Conservation (phyloP, 106 monocot genomes). For the Acanthochlamys bracteata region DNA sequence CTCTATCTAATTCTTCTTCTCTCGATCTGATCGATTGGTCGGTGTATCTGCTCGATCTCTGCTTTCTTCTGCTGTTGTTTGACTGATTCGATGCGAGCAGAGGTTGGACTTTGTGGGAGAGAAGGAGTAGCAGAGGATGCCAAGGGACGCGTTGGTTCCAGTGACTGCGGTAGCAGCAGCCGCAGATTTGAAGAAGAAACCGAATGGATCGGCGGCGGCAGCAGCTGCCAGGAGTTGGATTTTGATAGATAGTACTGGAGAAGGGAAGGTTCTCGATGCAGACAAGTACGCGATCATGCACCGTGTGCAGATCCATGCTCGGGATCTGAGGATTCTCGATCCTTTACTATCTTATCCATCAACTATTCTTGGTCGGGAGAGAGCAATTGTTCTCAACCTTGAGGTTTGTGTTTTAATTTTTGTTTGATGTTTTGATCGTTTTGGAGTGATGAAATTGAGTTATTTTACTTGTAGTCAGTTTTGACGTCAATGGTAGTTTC, state of each 20-base stretch:
- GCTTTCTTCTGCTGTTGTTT: background rate
- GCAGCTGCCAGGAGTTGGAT: conserved; percentile 67
- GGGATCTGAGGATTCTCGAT: conserved; percentile 85
- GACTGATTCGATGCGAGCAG: conserved; percentile 1
- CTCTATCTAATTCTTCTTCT: too few relatives aligned
- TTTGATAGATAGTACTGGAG: conserved; percentile 48
- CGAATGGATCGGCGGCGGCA: conserved; percentile 15
- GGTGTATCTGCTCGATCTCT: background rate
- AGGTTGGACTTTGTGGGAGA: conserved; percentile 12
- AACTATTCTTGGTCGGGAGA: conserved; percentile 81
- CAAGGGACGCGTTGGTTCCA: background rate
- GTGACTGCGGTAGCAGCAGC: background rate
- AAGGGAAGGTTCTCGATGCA: conserved; percentile 57
- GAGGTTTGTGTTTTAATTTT: conserved; percentile 38
- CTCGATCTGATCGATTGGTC: too few relatives aligned
- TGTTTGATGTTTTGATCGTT: background rate
- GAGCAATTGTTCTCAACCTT: conserved; percentile 91
- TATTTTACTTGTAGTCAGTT: too few relatives aligned
- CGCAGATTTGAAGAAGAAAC: background rate
- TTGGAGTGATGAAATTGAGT: too few relatives aligned
- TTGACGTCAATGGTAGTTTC: too few relatives aligned
- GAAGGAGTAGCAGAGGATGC: conserved; percentile 31
- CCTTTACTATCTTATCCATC: conserved; percentile 87
- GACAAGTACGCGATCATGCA: conserved; percentile 98
- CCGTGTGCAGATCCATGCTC: conserved; percentile 66